Percentiles rank a stretch among this genome's conserved stretches.
These are phyloP conservation scores for Phyllostachys edulis DNA, from an alignment of 176 grass and related monocot genomes.

Conservation along the genomic window DNA sequence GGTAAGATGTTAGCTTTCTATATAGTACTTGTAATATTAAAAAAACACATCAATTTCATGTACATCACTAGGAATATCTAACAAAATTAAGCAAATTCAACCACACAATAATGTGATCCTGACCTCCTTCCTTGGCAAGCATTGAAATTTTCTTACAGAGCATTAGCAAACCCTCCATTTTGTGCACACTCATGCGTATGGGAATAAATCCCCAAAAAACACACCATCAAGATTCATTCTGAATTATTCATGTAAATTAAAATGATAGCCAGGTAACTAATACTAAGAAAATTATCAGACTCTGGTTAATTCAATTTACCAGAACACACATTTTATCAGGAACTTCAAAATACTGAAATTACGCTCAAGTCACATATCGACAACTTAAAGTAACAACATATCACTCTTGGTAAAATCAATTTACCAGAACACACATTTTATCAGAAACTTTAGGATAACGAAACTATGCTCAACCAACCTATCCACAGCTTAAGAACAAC, in stretches of 20 bases:
- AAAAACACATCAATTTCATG: constrained; percentile 23
- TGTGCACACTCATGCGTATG: not conserved
- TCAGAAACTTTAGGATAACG: not conserved
- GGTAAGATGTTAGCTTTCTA: constrained; percentile 34
- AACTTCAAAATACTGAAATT: not conserved
- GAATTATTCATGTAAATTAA: constrained; percentile 16
- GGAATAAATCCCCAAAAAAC: not conserved
- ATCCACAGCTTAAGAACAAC: not conserved
- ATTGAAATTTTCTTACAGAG: not conserved
- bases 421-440: not conserved
- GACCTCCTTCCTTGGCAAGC: not conserved
- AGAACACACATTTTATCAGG: not conserved
- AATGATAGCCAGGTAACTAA: not conserved
- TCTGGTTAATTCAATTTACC: constrained; percentile 16
- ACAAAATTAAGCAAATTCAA: constrained; percentile 23
- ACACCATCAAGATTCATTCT: constrained; percentile 5
- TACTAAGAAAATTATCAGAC: constrained; percentile 3
- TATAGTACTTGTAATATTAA: constrained; percentile 2
- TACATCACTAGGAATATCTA: constrained; percentile 25
- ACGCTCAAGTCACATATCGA: not conserved
- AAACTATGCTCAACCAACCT: not conserved
- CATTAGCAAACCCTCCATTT: constrained; percentile 3
- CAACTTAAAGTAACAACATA: not conserved
- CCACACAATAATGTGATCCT: not conserved
- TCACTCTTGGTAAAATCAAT: too few species aligned